Percentiles rank a stretch among this genome's conserved stretches.
Conservation (phyloP, 257 asterid species). For the Cruciata laevipes region DNA sequence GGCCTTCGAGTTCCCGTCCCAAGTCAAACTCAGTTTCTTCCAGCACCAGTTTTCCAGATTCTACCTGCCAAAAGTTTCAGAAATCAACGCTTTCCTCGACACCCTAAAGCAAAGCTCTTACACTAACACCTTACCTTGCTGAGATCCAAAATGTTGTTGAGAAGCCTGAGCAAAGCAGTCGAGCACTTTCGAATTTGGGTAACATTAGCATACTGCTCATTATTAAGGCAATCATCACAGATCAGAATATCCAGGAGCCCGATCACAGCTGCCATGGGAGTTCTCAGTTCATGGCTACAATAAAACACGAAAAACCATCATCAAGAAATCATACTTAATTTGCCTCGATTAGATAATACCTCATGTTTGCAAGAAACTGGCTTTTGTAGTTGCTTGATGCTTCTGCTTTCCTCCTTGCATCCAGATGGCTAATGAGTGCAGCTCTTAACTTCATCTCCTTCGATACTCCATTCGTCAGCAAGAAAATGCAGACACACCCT, state of each 20-base stretch:
- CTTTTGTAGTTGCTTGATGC: conserved; percentile 91
- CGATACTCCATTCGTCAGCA: conserved; percentile 82
- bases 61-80: conserved; percentile 52
- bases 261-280: conserved; percentile 98
- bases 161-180: conserved; percentile 74
- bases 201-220: conserved; percentile 68
- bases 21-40: conserved; percentile 87
- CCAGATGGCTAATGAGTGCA: conserved; percentile 65
- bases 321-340: not conserved
- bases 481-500: conserved; percentile 81
- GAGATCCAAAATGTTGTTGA: conserved; percentile 88
- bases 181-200: conserved; percentile 94
- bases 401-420: conserved; percentile 92
- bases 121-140: conserved; percentile 55
- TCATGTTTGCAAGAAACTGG: conserved; percentile 94
- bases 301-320: not conserved
- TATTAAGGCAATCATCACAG: conserved; percentile 67
- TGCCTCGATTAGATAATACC: conserved; percentile 26
- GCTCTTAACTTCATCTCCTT: conserved; percentile 93
- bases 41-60: conserved; percentile 81
- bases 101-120: not conserved
- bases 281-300: conserved; percentile 81
- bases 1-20: conserved; percentile 93
- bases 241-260: conserved; percentile 86
- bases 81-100: not conserved